A percentile compares a stretch with the other conserved stretches of the same genome.
These are phyloP conservation scores for Solanum stenotomum DNA, from an alignment of 257 asterid species.

Conservation along the genomic window DNA sequence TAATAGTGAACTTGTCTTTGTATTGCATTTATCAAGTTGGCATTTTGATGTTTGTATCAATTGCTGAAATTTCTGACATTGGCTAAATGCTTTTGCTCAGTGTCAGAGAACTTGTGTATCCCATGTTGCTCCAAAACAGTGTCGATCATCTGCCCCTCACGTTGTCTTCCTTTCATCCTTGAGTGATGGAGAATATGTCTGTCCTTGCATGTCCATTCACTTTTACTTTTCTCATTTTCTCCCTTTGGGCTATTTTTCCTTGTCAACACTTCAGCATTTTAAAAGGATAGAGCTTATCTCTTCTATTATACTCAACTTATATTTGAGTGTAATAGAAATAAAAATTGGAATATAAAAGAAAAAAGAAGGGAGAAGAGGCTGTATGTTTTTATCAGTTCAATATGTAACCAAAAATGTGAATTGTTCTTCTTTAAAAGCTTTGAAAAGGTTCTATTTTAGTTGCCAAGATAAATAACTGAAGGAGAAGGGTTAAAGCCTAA, in stretches of 20 bases:
- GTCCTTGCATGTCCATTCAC: neutral
- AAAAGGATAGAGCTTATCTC: neutral
- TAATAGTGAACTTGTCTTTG: neutral
- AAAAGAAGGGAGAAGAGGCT: neutral
- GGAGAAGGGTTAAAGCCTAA: neutral
- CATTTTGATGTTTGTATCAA: neutral
- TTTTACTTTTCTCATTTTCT: neutral
- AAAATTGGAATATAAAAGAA: neutral
- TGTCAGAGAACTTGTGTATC: neutral
- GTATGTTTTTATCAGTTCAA: neutral
- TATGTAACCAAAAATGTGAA: neutral
- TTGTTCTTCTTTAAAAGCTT: neutral
- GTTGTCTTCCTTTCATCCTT: neutral
- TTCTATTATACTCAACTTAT: neutral
- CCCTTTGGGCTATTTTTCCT: neutral
- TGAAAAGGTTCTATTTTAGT: neutral
- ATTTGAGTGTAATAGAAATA: neutral
- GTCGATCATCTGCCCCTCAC: neutral
- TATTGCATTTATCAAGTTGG: neutral
- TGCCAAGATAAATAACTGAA: neutral
- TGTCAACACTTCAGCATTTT: neutral
- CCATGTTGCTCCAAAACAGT: neutral
- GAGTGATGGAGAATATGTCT: neutral
- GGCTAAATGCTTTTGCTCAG: neutral
- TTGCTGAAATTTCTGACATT: neutral